phyloP scores from a whole-genome alignment of 2,329 filamentous ascomycete species.

The Sporothrix dimorphospora region DNA sequence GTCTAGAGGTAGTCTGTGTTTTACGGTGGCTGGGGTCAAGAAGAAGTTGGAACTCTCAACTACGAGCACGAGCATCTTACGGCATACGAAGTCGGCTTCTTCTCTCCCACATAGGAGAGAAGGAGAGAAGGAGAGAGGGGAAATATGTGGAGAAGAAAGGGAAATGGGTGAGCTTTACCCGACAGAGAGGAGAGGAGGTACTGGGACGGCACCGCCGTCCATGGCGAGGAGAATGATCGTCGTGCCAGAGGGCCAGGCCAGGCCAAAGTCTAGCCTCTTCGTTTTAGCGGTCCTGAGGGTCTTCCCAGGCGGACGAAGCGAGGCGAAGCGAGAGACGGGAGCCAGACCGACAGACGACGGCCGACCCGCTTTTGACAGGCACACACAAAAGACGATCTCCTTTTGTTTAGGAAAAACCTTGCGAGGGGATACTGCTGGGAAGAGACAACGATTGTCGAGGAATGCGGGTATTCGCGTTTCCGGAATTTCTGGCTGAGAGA shows the following conservation, averaged over 20 bases:
- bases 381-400: background rate
- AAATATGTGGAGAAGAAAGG: constrained; percentile 12
- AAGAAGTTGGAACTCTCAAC: background rate
- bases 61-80: background rate
- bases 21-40: background rate
- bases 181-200: background rate
- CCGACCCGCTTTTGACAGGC: background rate
- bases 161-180: constrained; percentile 1
- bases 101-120: background rate
- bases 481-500: no score
- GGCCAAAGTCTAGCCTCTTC: no score
- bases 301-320: background rate
- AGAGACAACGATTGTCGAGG: background rate
- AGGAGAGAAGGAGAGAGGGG: background rate
- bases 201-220: background rate
- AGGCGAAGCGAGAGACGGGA: constrained; percentile 3
- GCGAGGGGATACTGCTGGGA: constrained; percentile 4
- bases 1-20: background rate
- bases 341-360: background rate
- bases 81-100: background rate
- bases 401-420: background rate
- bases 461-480: background rate
- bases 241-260: no score
- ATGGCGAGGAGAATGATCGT: no score
- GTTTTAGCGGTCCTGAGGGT: no score